Conservation (phyloP, 148 eudicot species). For the Nyssa sinensis region DNA sequence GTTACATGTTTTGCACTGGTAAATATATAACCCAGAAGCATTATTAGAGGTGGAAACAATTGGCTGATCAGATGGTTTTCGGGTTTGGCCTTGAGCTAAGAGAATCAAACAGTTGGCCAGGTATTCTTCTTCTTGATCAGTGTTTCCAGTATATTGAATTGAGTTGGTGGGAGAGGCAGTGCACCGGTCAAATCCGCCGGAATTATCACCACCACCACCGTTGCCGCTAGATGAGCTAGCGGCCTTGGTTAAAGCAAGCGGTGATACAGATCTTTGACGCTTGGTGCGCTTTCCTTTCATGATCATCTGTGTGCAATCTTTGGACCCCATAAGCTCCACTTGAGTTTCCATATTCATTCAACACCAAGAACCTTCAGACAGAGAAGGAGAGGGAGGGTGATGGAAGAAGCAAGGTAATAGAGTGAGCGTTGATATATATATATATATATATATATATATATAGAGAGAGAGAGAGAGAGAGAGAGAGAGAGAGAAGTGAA, state of each 20-base stretch:
- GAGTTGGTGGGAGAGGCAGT: constrained; percentile 15
- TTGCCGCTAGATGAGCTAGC: constrained; percentile 24
- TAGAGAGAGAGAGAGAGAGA: constrained; percentile 1
- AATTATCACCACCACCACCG: constrained; percentile 2
- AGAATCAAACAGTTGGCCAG: constrained; percentile 85
- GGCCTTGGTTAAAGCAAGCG: constrained; percentile 45
- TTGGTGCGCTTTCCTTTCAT: constrained; percentile 66
- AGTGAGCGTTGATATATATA: constrained; percentile 11
- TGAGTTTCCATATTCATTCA: constrained; percentile 19
- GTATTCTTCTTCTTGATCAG: constrained; percentile 48
- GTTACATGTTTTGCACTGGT: constrained; percentile 51
- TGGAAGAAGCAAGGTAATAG: neutral
- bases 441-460: neutral
- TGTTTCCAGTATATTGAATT: neutral
- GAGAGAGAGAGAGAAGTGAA: neutral
- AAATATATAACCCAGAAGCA: constrained; percentile 12
- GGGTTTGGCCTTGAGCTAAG: constrained; percentile 52
- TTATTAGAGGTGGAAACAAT: neutral
- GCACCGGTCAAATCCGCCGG: constrained; percentile 11
- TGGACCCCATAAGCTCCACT: constrained; percentile 21
- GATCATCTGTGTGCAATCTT: constrained; percentile 21
- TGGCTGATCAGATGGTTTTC: neutral
- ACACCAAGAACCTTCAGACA: neutral
- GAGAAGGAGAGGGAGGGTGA: constrained; percentile 11
- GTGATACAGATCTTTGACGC: constrained; percentile 46